Evolutionary conservation across 768 basidiomycete genomes (phyloP).

Genomic region (Ramaria sp.): DNA sequence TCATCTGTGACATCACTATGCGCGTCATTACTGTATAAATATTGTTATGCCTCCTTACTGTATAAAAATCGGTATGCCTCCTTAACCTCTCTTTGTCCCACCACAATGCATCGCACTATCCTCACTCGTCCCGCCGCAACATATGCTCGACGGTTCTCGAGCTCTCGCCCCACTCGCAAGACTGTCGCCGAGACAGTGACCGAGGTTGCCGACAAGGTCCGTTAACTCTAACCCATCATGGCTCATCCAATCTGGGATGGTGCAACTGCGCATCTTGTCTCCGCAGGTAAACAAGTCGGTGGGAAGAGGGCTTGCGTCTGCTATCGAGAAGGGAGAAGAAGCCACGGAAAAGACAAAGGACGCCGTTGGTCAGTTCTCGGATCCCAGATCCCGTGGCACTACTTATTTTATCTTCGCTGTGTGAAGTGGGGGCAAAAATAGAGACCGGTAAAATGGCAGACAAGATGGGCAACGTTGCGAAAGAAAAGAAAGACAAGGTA

Average conservation of each 20-base stretch:
- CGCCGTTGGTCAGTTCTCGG: conserved; percentile 20
- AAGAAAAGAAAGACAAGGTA: conserved; percentile 14
- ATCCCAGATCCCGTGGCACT: background rate
- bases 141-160: conserved; percentile 19
- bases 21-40: background rate
- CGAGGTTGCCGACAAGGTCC: conserved; percentile 28
- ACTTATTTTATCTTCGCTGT: background rate
- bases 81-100: background rate
- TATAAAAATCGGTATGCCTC: too few species aligned
- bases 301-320: conserved; percentile 28
- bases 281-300: conserved; percentile 30
- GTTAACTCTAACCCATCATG: background rate
- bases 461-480: conserved; percentile 6
- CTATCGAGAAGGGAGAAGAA: conserved; percentile 32
- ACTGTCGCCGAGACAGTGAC: conserved; percentile 29
- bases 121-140: conserved; percentile 11
- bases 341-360: conserved; percentile 29
- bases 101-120: conserved; percentile 20
- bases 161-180: conserved; percentile 22
- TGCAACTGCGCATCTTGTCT: background rate
- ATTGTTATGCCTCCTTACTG: background rate
- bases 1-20: background rate
- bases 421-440: background rate
- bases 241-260: background rate
- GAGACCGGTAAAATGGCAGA: conserved; percentile 7